Evolutionary conservation across 139 green algal species (phyloP).

Genomic region (Pleodorina starrii): DNA sequence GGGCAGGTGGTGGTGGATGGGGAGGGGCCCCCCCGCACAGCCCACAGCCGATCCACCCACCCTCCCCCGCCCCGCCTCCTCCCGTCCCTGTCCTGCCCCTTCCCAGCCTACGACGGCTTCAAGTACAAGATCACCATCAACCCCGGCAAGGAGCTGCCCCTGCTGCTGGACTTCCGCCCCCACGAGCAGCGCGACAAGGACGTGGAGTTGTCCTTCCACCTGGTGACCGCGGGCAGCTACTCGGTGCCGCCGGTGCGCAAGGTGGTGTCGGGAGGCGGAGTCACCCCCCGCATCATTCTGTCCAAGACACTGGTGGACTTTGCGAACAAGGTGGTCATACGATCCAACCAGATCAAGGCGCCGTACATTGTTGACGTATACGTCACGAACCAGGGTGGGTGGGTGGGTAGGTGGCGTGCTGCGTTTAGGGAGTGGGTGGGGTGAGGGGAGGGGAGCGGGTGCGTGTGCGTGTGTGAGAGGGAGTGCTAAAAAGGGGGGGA

Average conservation of each 20-base stretch:
- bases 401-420: too few relatives aligned
- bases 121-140: slow-evolving; percentile 64
- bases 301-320: slow-evolving; percentile 77
- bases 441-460: too few relatives aligned
- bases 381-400: slow-evolving; percentile 41
- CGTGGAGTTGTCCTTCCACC: slow-evolving; percentile 54
- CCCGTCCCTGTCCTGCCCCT: too few relatives aligned
- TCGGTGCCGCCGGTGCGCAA: slow-evolving; percentile 3
- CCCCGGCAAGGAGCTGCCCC: slow-evolving; percentile 46
- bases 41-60: too few relatives aligned
- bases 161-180: slow-evolving; percentile 62
- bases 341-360: slow-evolving; percentile 65
- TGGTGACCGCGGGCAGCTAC: slow-evolving; percentile 30
- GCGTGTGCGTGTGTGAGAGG: too few relatives aligned
- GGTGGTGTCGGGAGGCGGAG: slow-evolving; percentile 52
- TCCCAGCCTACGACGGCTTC: slow-evolving; percentile 43
- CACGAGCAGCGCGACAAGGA: not conserved
- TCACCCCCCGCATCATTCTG: slow-evolving; percentile 72
- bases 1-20: too few relatives aligned
- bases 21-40: too few relatives aligned
- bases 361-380: slow-evolving; percentile 40
- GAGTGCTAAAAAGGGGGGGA: too few relatives aligned
- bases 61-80: too few relatives aligned
- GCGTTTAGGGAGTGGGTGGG: too few relatives aligned
- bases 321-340: slow-evolving; percentile 70